Percentiles rank a stretch among this genome's conserved stretches.
Conservation (phyloP, 1,284 basidiomycete genomes). For the Apiotrichum gracile region DNA sequence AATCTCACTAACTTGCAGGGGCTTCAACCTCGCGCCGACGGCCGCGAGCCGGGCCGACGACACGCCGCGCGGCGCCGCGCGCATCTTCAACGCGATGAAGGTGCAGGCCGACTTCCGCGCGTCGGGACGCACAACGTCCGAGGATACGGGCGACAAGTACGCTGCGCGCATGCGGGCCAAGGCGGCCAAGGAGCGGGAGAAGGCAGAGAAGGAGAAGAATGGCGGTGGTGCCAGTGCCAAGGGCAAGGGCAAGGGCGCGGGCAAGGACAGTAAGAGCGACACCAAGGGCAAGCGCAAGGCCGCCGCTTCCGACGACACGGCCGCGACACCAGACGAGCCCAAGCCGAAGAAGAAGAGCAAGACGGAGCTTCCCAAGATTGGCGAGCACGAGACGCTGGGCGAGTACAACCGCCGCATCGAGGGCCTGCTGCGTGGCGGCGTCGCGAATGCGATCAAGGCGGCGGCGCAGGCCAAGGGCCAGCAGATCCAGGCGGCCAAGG, state of each 20-base stretch:
- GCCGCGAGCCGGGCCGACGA: conserved; percentile 29
- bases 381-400: conserved; percentile 27
- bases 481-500: conserved; percentile 17
- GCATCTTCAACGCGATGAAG: conserved; percentile 38
- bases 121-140: conserved; percentile 26
- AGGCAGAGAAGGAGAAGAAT: neutral
- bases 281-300: neutral
- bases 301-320: neutral
- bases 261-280: too few species aligned
- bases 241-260: conserved; percentile 1
- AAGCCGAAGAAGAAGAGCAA: conserved; percentile 3
- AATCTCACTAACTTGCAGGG: conserved; percentile 32
- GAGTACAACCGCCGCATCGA: conserved; percentile 46
- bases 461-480: conserved; percentile 28
- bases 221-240: neutral
- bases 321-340: neutral
- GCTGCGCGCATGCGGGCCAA: conserved; percentile 4
- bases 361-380: conserved; percentile 21
- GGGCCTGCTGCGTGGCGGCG: conserved; percentile 33
- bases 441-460: conserved; percentile 40
- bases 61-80: conserved; percentile 36
- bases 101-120: conserved; percentile 35
- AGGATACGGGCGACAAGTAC: conserved; percentile 35
- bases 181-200: neutral
- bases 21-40: conserved; percentile 35